Evolutionary conservation across 352 stramenopile genomes (phyloP), one percentile per base, ranked within the genome.

Genomic region (Pythium brassicae): DNA sequence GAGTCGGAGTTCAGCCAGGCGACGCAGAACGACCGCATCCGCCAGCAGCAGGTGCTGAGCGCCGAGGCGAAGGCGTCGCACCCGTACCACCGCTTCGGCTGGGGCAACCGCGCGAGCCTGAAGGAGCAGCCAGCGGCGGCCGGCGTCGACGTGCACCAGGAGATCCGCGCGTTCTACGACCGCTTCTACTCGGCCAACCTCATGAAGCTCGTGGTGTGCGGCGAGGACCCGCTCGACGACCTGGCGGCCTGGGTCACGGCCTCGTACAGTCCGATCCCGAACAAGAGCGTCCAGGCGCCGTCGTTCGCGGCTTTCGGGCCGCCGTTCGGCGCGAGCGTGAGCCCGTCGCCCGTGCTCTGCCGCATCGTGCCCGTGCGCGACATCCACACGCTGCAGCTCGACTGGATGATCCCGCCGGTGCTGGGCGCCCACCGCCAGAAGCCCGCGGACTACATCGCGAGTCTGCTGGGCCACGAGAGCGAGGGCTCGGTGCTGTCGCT

Each of bases 1-100:
- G 87, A 97, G 57, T 95, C 82, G 8, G 89, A 97, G 66, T 96
- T 96, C 57, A 82, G 66, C 46, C 82, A 94, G 49, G 78, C 80
- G 14, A 81, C 63, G 27, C 80, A 90, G 66, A 89, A 82, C 52
- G 82, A 92, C 59, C 65, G 72, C 14, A 82, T 87, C 44, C 72
- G 81, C 12, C 45, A 83, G 52, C 61, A 95, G 62, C 83, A 96
- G 74, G 78, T 97, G 34, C 60, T 92, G 34, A 86, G 82, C 40
- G 68, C 83, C n/a, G 64, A 77, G 20, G 61, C 85, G 3, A 54
- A 66, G n/a, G 47, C 45, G 4, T 61, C 50, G 10, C 83, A 94
- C 48, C 88, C 86, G 50, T 96, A 91, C 61, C 71, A 79, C 47
- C 77, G 71, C 3, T 97, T 97, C 53, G 72, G 76, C 37, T 96